Evolutionary conservation across 1,139 yeast species (phyloP).

Genomic region (Yamadazyma siamensis): DNA sequence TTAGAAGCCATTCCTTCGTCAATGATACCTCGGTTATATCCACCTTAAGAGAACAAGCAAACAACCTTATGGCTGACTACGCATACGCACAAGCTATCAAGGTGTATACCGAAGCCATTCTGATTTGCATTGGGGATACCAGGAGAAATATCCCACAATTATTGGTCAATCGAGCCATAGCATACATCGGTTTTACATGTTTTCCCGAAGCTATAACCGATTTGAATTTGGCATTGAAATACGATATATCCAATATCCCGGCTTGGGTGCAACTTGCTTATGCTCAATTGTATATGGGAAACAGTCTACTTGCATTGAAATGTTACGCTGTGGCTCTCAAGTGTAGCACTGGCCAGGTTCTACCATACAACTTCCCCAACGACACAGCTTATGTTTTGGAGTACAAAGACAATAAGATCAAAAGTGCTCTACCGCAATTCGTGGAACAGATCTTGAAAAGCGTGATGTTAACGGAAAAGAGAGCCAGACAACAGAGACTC

Average conservation of each 20-base stretch:
- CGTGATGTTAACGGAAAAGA: constrained; percentile 34
- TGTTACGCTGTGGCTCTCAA: constrained; percentile 34
- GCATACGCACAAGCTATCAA: constrained; percentile 43
- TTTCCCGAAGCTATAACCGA: constrained; percentile 41
- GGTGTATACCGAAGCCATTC: constrained; percentile 38
- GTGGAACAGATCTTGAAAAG: constrained; percentile 36
- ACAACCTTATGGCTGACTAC: constrained; percentile 36
- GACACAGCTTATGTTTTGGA: constrained; percentile 14
- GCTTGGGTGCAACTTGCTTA: constrained; percentile 49
- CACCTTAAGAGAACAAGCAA: constrained; percentile 38
- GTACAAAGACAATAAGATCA: constrained; percentile 21
- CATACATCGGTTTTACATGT: constrained; percentile 42
- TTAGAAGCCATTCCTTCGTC: neutral
- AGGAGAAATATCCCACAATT: constrained; percentile 29
- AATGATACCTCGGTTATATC: constrained; percentile 8
- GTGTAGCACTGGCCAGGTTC: constrained; percentile 29
- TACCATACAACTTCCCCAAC: constrained; percentile 24
- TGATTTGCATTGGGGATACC: constrained; percentile 16
- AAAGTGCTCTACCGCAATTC: constrained; percentile 36
- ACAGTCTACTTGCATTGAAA: constrained; percentile 29
- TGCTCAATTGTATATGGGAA: constrained; percentile 44
- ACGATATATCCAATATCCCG: constrained; percentile 35
- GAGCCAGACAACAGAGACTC: constrained; percentile 39
- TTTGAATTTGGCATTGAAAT: constrained; percentile 29
- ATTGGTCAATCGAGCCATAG: constrained; percentile 40